phyloP scores from a whole-genome alignment of 1,139 yeast species.

The Arxiozyma heterogenica region DNA sequence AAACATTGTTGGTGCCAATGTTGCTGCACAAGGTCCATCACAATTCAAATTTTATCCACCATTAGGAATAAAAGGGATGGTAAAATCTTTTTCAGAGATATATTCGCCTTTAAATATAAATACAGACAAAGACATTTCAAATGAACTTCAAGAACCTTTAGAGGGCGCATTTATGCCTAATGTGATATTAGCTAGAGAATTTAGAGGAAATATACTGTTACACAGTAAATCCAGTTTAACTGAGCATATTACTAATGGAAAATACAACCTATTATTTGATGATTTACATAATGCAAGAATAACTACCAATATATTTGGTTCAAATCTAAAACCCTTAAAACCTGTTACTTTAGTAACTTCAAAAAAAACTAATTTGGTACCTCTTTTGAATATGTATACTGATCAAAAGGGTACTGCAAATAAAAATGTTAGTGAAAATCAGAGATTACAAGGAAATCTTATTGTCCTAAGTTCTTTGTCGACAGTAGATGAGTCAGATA shows the following conservation, averaged over 20 bases:
- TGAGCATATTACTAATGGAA: neutral
- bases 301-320: neutral
- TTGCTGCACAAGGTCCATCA: neutral
- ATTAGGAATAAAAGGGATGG: neutral
- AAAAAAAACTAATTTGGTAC: neutral
- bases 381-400: neutral
- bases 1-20: neutral
- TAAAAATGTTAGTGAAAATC: neutral
- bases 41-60: neutral
- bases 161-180: constrained; percentile 1
- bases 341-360: neutral
- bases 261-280: neutral
- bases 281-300: neutral
- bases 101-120: neutral
- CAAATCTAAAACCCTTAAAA: neutral
- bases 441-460: neutral
- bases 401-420: neutral
- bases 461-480: neutral
- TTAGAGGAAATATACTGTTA: neutral
- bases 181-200: neutral
- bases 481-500: no score
- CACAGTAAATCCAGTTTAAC: neutral
- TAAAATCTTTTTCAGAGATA: neutral
- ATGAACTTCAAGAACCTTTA: neutral
- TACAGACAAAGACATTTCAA: no score